phyloP scores from a whole-genome alignment of 2,329 filamentous ascomycete species.

The Lasiodiplodia citricola region DNA sequence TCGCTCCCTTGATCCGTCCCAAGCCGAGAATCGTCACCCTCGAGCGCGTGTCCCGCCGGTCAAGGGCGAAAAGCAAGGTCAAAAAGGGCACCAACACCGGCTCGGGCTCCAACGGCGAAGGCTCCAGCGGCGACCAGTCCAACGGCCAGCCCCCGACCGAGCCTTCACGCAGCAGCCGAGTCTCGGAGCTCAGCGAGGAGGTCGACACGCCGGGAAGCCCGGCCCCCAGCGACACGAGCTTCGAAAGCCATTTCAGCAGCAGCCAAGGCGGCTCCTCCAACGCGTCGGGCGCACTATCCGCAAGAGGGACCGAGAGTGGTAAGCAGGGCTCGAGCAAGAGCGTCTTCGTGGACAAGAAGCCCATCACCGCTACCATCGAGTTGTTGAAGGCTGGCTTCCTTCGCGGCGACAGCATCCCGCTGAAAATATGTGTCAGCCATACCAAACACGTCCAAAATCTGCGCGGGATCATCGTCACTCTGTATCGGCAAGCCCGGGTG shows the following conservation, averaged over 20 bases:
- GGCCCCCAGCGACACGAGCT: constrained; percentile 54
- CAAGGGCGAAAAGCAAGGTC: constrained; percentile 59
- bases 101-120: constrained; percentile 3
- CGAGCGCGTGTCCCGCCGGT: constrained; percentile 79
- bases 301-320: constrained; percentile 49
- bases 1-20: constrained; percentile 74
- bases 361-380: constrained; percentile 86
- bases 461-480: constrained; percentile 88
- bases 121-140: constrained; percentile 18
- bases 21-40: constrained; percentile 84
- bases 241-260: constrained; percentile 63
- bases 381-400: constrained; percentile 82
- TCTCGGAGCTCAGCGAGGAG: constrained; percentile 40
- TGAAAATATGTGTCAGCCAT: constrained; percentile 83
- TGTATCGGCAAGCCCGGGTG: constrained; percentile 89
- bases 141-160: constrained; percentile 29
- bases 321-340: constrained; percentile 54
- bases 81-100: constrained; percentile 14
- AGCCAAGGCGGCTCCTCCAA: constrained; percentile 47
- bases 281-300: constrained; percentile 18
- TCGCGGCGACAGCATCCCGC: constrained; percentile 79
- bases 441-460: constrained; percentile 89
- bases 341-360: constrained; percentile 68
- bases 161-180: constrained; percentile 32
- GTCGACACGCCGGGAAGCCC: constrained; percentile 47